These are phyloP conservation scores for Komagataella pastoris DNA, from an alignment of 805 yeast genomes.

Conservation along the genomic window DNA sequence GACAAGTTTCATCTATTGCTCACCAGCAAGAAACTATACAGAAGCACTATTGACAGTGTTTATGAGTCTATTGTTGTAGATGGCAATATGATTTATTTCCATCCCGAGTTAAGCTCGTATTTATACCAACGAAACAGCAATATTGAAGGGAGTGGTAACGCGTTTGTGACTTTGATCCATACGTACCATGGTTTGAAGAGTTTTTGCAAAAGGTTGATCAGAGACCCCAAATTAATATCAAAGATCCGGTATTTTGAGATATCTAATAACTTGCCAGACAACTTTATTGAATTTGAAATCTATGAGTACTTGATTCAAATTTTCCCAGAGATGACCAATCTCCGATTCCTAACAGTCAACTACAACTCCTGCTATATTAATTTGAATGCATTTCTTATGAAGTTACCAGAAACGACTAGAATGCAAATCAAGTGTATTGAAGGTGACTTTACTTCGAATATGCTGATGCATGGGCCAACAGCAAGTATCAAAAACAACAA, in stretches of 20 bases:
- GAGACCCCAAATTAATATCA: slow-evolving; percentile 2
- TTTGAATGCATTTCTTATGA: slow-evolving; percentile 3
- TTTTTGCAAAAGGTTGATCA: slow-evolving; percentile 8
- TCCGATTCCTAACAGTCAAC: slow-evolving; percentile 9
- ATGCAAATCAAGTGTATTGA: slow-evolving; percentile 4
- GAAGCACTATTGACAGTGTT: slow-evolving; percentile 6
- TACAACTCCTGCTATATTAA: slow-evolving; percentile 10
- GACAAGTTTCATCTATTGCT: slow-evolving; percentile 13
- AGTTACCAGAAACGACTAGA: slow-evolving; percentile 1
- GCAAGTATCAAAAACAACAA: slow-evolving; percentile 1
- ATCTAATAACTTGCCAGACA: slow-evolving; percentile 10
- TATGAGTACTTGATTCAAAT: slow-evolving; percentile 5
- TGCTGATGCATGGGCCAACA: background rate
- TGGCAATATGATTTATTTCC: slow-evolving; percentile 9
- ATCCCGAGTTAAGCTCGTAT: slow-evolving; percentile 9
- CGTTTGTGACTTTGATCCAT: slow-evolving; percentile 5
- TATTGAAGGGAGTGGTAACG: background rate
- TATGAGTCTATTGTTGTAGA: slow-evolving; percentile 13
- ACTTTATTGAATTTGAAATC: slow-evolving; percentile 11
- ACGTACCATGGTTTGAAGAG: slow-evolving; percentile 12
- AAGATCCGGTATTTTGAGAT: slow-evolving; percentile 10
- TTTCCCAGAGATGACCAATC: slow-evolving; percentile 4
- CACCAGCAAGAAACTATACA: slow-evolving; percentile 6
- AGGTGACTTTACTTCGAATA: slow-evolving; percentile 5
- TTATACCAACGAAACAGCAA: slow-evolving; percentile 6